Percentiles rank a stretch among this genome's conserved stretches.
Evolutionary conservation across 2,329 filamentous ascomycete species (phyloP).

Genomic region (Xylariaceae sp.): DNA sequence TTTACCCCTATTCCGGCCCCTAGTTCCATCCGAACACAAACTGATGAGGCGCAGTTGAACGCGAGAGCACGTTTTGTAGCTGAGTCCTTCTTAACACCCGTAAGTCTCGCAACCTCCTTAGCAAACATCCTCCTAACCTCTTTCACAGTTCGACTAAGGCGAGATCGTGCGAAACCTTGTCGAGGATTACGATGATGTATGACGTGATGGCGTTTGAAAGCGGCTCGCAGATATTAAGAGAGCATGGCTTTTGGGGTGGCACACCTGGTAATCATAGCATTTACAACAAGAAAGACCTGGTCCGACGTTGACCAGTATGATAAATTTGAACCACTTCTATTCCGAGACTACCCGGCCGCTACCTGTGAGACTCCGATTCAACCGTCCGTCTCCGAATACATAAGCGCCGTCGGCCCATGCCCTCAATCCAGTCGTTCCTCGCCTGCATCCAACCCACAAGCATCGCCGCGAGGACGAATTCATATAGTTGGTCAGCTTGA

Average conservation of each 20-base stretch:
- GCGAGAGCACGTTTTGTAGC: constrained; percentile 95
- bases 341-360: neutral
- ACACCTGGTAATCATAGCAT: constrained; percentile 6
- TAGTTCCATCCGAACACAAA: neutral
- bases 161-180: neutral
- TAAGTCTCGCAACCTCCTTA: constrained; percentile 38
- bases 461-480: too few relatives aligned
- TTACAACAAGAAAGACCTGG: constrained; percentile 6
- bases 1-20: constrained; percentile 19
- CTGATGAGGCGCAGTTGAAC: constrained; percentile 64
- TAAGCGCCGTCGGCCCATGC: neutral
- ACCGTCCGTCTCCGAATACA: neutral
- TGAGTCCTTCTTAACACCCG: constrained; percentile 94
- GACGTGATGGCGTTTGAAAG: constrained; percentile 11
- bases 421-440: neutral
- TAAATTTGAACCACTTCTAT: neutral
- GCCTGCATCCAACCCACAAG: too few relatives aligned
- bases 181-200: constrained; percentile 9
- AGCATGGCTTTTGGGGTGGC: neutral
- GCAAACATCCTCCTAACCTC: neutral
- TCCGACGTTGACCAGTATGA: neutral
- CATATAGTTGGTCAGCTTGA: too few relatives aligned
- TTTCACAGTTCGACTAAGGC: constrained; percentile 17
- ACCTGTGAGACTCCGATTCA: neutral
- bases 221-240: neutral